Conservation (phyloP, 2,329 filamentous ascomycete genomes). For the Clonostachys solani region DNA sequence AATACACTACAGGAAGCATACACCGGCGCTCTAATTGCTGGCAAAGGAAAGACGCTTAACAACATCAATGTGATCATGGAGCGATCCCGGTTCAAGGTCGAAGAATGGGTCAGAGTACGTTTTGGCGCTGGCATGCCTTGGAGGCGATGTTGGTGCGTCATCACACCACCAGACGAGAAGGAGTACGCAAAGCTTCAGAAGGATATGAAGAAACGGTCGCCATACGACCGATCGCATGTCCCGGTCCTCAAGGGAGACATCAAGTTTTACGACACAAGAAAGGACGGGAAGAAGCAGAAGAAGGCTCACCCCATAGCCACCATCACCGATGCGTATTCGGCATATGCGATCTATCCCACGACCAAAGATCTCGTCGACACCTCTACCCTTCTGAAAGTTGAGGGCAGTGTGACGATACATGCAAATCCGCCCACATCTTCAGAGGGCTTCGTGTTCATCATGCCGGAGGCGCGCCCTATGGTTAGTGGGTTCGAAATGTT, state of each 20-base stretch:
- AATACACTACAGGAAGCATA: slow-evolving; percentile 93
- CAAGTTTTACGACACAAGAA: slow-evolving; percentile 85
- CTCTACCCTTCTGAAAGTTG: slow-evolving; percentile 89
- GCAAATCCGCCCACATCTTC: slow-evolving; percentile 70
- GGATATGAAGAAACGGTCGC: slow-evolving; percentile 72
- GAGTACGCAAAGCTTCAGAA: slow-evolving; percentile 82
- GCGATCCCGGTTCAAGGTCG: slow-evolving; percentile 68
- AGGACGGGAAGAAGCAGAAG: slow-evolving; percentile 78
- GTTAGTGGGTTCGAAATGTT: slow-evolving; percentile 95
- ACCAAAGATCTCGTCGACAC: slow-evolving; percentile 91
- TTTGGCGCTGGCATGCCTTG: slow-evolving; percentile 96
- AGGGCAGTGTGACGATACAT: slow-evolving; percentile 86
- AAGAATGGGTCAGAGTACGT: slow-evolving; percentile 92
- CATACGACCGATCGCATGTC: slow-evolving; percentile 69
- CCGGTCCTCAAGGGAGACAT: slow-evolving; percentile 79
- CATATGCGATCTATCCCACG: slow-evolving; percentile 94
- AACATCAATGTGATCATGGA: slow-evolving; percentile 90
- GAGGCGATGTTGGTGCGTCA: slow-evolving; percentile 95
- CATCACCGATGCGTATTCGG: slow-evolving; percentile 84
- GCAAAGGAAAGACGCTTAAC: slow-evolving; percentile 85
- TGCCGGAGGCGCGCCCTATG: slow-evolving; percentile 91
- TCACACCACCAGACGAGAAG: slow-evolving; percentile 90
- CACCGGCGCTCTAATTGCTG: slow-evolving; percentile 90
- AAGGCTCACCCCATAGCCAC: slow-evolving; percentile 88
- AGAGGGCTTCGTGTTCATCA: slow-evolving; percentile 95